These are phyloP conservation scores for Ophiorrhiza pumila DNA, from an alignment of 257 asterid genomes.

Conservation along the genomic window DNA sequence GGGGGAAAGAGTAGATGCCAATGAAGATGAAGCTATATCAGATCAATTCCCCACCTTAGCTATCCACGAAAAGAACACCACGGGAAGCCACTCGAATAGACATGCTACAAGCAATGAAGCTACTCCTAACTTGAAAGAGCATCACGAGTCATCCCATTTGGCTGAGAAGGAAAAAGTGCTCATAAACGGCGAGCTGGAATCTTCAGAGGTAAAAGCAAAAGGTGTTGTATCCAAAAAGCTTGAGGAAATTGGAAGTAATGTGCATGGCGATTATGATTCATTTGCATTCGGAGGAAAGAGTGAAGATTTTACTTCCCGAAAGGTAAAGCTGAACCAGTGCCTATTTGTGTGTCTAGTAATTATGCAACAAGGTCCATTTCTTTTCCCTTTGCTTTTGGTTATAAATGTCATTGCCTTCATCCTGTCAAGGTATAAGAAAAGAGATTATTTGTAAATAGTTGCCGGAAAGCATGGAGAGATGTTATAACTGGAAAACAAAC, in stretches of 20 bases:
- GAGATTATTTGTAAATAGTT: not conserved
- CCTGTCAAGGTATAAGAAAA: not conserved
- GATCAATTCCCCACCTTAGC: constrained; percentile 77
- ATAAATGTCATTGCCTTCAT: not conserved
- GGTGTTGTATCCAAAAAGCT: constrained; percentile 34
- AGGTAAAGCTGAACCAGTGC: constrained; percentile 46
- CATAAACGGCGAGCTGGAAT: constrained; percentile 49
- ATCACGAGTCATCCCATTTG: constrained; percentile 25
- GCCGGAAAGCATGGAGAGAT: not conserved
- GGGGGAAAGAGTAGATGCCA: constrained; percentile 42
- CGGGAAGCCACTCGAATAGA: constrained; percentile 31
- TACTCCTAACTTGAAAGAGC: constrained; percentile 31
- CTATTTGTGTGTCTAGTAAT: constrained; percentile 12
- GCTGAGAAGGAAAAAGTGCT: constrained; percentile 47
- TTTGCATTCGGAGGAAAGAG: constrained; percentile 49
- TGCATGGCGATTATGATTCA: constrained; percentile 45
- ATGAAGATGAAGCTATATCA: constrained; percentile 45
- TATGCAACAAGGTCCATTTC: not conserved
- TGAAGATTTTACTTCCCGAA: constrained; percentile 47
- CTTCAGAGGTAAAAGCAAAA: constrained; percentile 42
- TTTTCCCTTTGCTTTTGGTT: not conserved
- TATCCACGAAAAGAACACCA: constrained; percentile 53
- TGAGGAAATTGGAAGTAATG: constrained; percentile 52
- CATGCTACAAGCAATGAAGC: constrained; percentile 42
- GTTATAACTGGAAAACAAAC: not conserved